A percentile compares a stretch with the other conserved stretches of the same genome.
Conservation (phyloP, 441 rosid species). For the Dalechampia spathulata region DNA sequence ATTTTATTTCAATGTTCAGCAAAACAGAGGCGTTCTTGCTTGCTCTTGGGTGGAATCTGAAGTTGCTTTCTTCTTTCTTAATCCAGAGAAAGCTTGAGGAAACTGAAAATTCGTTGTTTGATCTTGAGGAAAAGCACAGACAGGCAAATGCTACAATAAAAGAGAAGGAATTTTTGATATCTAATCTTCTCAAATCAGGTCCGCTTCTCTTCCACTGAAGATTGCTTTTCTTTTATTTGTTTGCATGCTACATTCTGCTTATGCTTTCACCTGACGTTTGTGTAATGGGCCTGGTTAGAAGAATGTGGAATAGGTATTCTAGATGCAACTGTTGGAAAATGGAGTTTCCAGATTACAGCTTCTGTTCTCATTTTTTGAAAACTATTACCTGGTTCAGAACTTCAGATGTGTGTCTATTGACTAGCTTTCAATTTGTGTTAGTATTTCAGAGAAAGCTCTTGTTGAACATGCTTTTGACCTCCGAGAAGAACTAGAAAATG, state of each 20-base stretch:
- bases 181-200: constrained; percentile 92
- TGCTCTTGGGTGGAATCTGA: constrained; percentile 10
- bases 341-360: neutral
- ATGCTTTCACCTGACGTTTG: neutral
- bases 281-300: too few relatives aligned
- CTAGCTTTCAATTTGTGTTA: constrained; percentile 1
- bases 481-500: constrained; percentile 72
- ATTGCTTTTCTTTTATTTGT: constrained; percentile 1
- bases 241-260: neutral
- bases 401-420: neutral
- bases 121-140: constrained; percentile 88
- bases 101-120: constrained; percentile 67
- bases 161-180: constrained; percentile 87
- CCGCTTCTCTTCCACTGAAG: constrained; percentile 8
- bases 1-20: constrained; percentile 5
- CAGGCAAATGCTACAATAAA: constrained; percentile 87
- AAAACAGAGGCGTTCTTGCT: neutral
- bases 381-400: neutral
- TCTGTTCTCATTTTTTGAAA: neutral
- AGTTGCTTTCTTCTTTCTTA: constrained; percentile 12
- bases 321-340: neutral
- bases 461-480: constrained; percentile 86
- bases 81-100: constrained; percentile 73
- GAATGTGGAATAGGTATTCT: neutral
- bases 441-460: constrained; percentile 70